Evolutionary conservation across 2,329 filamentous ascomycete genomes (phyloP).

Genomic region (Myriangium duriaei): DNA sequence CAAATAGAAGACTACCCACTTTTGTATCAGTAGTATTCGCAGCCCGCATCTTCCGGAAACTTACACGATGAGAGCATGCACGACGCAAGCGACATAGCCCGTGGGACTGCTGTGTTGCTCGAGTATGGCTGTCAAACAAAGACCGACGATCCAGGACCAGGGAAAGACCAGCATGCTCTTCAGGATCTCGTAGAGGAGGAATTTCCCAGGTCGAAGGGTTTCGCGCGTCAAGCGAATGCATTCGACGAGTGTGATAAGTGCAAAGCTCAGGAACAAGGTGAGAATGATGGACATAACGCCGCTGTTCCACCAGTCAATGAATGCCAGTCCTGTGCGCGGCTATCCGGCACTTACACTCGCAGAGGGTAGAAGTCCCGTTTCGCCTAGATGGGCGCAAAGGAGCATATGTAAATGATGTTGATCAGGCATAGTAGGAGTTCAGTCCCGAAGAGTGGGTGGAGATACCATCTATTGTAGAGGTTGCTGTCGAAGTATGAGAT

Average conservation of each 20-base stretch:
- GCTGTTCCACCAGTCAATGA: not conserved
- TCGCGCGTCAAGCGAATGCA: constrained; percentile 1
- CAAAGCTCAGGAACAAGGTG: not conserved
- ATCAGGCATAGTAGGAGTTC: not conserved
- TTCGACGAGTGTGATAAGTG: constrained; percentile 2
- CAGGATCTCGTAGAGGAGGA: constrained; percentile 1
- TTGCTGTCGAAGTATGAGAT: not conserved
- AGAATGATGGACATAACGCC: not conserved
- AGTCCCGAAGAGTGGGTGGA: not conserved
- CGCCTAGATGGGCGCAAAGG: not conserved
- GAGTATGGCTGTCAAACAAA: constrained; percentile 3
- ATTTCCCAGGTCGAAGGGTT: constrained; percentile 1
- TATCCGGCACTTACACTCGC: constrained; percentile 4
- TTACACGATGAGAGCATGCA: constrained; percentile 5
- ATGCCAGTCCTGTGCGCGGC: not conserved
- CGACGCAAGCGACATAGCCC: not conserved
- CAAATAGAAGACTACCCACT: not conserved
- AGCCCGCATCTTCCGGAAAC: not conserved
- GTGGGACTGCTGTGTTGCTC: constrained; percentile 2
- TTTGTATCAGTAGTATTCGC: not conserved
- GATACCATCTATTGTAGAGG: not conserved
- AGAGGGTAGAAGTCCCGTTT: constrained; percentile 7
- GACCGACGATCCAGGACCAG: constrained; percentile 1
- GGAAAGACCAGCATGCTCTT: constrained; percentile 2
- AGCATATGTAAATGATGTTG: not conserved